phyloP scores from a whole-genome alignment of 257 asterid genomes.

The Nicotiana tabacum region DNA sequence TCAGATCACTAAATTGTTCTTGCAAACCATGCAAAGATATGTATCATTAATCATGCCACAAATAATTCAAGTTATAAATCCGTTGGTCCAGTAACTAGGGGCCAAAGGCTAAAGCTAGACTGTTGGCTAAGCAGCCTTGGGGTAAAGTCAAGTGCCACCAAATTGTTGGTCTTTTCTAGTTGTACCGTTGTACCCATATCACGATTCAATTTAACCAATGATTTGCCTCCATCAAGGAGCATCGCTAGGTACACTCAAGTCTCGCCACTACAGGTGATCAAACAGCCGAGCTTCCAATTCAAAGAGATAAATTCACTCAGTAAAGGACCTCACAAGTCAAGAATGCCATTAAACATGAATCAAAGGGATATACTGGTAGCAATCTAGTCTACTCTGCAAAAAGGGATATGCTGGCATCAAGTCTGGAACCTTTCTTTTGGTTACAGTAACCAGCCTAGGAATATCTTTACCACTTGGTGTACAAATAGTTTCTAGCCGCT shows the following conservation, averaged over 20 bases:
- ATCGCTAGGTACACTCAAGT: not conserved
- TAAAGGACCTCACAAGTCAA: not conserved
- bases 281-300: not conserved
- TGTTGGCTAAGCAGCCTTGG: not conserved
- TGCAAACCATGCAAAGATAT: not conserved
- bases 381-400: not conserved
- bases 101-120: not conserved
- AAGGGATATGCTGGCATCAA: not conserved
- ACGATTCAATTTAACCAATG: not conserved
- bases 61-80: not conserved
- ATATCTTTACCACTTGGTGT: not conserved
- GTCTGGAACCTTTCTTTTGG: no score
- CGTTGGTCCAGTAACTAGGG: not conserved
- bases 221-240: not conserved
- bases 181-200: not conserved
- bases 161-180: not conserved
- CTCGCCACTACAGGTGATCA: not conserved
- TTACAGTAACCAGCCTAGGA: not conserved
- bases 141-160: not conserved
- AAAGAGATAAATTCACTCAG: not conserved
- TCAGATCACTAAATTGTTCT: not conserved
- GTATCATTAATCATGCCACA: not conserved
- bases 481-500: not conserved
- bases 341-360: not conserved
- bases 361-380: not conserved